A percentile compares a stretch with the other conserved stretches of the same genome.
Conservation (phyloP, 768 basidiomycete genomes). For the Galerina sulciceps region DNA sequence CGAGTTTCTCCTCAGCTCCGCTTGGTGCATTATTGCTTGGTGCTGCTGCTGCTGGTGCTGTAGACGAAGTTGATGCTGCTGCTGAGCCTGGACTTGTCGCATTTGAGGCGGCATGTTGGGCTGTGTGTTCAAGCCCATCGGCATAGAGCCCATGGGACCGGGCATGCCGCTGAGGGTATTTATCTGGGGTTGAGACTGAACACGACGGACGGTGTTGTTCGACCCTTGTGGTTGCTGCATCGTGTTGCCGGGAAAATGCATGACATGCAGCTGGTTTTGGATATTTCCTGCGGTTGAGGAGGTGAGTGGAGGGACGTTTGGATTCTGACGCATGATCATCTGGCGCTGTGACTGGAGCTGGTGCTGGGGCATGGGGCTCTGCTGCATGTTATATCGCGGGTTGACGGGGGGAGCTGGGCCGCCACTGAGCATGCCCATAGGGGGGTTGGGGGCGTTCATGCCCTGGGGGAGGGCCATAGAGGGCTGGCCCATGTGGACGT, state of each 20-base stretch:
- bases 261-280: slow-evolving; percentile 33
- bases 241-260: slow-evolving; percentile 47
- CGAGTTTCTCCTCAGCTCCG: slow-evolving; percentile 46
- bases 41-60: slow-evolving; percentile 41
- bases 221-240: slow-evolving; percentile 38
- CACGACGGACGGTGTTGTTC: slow-evolving; percentile 49
- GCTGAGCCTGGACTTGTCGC: slow-evolving; percentile 39
- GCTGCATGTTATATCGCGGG: slow-evolving; percentile 34
- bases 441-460: slow-evolving; percentile 31
- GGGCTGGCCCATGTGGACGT: slow-evolving; percentile 39
- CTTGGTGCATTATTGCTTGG: slow-evolving; percentile 40
- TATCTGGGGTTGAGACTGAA: slow-evolving; percentile 59
- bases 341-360: slow-evolving; percentile 33
- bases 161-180: slow-evolving; percentile 41
- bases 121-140: slow-evolving; percentile 51
- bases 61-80: slow-evolving; percentile 29
- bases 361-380: slow-evolving; percentile 26
- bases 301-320: slow-evolving; percentile 31
- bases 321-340: slow-evolving; percentile 34
- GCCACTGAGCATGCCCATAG: slow-evolving; percentile 44
- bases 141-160: slow-evolving; percentile 31
- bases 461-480: slow-evolving; percentile 36
- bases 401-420: slow-evolving; percentile 25
- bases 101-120: slow-evolving; percentile 42
- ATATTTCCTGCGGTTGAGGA: slow-evolving; percentile 19